phyloP scores from a whole-genome alignment of 192 early-diverging fungal species.

The Backusella westeae region DNA sequence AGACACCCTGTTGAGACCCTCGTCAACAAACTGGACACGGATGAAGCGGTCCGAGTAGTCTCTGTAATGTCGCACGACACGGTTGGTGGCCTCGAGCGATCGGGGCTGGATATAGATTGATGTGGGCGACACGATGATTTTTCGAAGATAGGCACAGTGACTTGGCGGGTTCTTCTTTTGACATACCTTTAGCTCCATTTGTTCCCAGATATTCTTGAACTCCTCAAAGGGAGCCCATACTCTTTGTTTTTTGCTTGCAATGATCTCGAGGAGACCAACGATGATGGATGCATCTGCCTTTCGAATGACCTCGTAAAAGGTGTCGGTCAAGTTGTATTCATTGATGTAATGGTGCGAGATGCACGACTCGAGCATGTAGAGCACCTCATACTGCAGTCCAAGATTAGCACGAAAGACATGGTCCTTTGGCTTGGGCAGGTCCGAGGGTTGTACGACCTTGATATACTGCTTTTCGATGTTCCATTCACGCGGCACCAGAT shows the following conservation, averaged over 20 bases:
- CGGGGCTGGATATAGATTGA: slow-evolving; percentile 62
- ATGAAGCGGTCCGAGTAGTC: slow-evolving; percentile 55
- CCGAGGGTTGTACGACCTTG: not conserved
- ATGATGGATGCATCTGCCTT: slow-evolving; percentile 23
- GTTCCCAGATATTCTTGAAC: slow-evolving; percentile 24
- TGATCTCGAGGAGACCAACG: slow-evolving; percentile 36
- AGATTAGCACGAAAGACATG: slow-evolving; percentile 19
- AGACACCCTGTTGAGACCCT: slow-evolving; percentile 43
- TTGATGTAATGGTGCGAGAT: slow-evolving; percentile 38
- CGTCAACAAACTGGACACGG: slow-evolving; percentile 70
- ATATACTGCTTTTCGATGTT: not conserved
- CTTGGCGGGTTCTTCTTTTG: slow-evolving; percentile 34
- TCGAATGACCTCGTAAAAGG: slow-evolving; percentile 32
- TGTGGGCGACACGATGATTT: slow-evolving; percentile 68
- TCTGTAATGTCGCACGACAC: slow-evolving; percentile 62
- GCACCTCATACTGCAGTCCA: slow-evolving; percentile 34
- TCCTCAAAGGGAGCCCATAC: slow-evolving; percentile 37
- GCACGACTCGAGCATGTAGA: slow-evolving; percentile 46
- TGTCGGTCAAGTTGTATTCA: slow-evolving; percentile 41
- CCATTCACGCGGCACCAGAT: slow-evolving; percentile 21
- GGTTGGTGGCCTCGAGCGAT: slow-evolving; percentile 68
- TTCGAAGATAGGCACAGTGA: slow-evolving; percentile 49
- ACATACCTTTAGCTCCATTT: slow-evolving; percentile 12
- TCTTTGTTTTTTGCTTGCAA: slow-evolving; percentile 28
- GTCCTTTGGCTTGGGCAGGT: slow-evolving; percentile 6